Conservation (phyloP, 805 yeast species). For the Limtongia smithiae region DNA sequence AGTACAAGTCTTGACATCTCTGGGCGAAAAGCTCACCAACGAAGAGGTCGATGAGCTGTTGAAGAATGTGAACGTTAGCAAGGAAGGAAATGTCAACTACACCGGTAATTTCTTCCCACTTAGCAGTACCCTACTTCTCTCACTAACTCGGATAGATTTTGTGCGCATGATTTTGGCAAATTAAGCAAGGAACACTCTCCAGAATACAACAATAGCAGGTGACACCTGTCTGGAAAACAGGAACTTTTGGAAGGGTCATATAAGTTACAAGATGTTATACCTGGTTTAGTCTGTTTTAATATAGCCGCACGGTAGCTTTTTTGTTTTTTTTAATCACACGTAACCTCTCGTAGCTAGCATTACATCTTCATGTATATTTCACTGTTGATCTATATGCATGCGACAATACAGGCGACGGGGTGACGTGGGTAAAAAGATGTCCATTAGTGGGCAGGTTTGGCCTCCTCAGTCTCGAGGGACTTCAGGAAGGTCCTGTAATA, state of each 20-base stretch:
- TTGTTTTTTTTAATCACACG: not conserved
- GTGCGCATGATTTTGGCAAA: slow-evolving; percentile 31
- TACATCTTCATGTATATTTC: not conserved
- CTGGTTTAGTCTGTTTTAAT: not conserved
- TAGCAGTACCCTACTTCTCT: too few relatives aligned
- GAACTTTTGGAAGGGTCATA: too few relatives aligned
- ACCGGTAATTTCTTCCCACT: too few relatives aligned
- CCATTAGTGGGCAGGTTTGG: slow-evolving; percentile 14
- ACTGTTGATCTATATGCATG: not conserved
- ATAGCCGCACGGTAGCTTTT: too few relatives aligned
- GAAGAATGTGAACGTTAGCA: slow-evolving; percentile 89
- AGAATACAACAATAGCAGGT: too few relatives aligned
- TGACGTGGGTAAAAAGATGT: not conserved
- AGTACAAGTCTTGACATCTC: slow-evolving; percentile 67
- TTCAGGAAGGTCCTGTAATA: slow-evolving; percentile 19
- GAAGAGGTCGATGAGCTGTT: slow-evolving; percentile 92
- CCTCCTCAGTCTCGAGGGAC: slow-evolving; percentile 25
- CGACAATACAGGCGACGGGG: not conserved
- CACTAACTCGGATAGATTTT: slow-evolving; percentile 36
- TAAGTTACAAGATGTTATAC: too few relatives aligned
- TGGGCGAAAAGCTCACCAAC: slow-evolving; percentile 90
- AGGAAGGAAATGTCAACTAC: slow-evolving; percentile 93
- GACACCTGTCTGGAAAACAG: too few relatives aligned
- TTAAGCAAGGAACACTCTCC: too few relatives aligned
- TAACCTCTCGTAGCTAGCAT: not conserved